Evolutionary conservation across 2,329 filamentous ascomycete species (phyloP).

Genomic region (Gaeumannomyces tritici): DNA sequence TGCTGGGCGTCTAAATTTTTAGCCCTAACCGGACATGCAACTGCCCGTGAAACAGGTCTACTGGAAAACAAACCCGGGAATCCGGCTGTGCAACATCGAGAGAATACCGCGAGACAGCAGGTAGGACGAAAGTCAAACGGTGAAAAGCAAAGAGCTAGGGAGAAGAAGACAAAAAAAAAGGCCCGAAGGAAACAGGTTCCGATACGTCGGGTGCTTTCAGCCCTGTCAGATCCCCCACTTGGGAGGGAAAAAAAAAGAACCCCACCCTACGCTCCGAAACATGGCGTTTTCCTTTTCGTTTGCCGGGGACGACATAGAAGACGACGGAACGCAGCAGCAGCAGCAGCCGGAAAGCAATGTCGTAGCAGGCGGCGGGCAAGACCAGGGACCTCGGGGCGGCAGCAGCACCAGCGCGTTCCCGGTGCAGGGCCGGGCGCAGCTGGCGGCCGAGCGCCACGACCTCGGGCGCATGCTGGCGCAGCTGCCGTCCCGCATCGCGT

Average conservation of each 20-base stretch:
- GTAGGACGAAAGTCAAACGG: neutral
- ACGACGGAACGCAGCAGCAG: constrained; percentile 21
- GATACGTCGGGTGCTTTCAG: neutral
- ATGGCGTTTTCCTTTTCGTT: constrained; percentile 39
- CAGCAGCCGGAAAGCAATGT: constrained; percentile 8
- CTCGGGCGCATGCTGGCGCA: constrained; percentile 39
- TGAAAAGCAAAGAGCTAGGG: neutral
- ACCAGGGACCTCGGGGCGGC: too few species aligned
- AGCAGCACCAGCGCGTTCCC: constrained; percentile 43
- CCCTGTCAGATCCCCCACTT: neutral
- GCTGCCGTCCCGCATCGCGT: constrained; percentile 68
- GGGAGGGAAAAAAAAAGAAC: neutral
- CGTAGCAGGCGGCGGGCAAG: constrained; percentile 12
- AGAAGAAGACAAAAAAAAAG: neutral
- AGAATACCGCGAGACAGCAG: neutral
- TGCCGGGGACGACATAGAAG: constrained; percentile 54
- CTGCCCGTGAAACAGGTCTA: neutral
- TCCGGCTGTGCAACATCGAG: neutral
- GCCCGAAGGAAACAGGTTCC: neutral
- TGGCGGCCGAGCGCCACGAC: constrained; percentile 42
- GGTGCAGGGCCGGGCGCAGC: constrained; percentile 49
- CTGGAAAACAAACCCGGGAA: neutral
- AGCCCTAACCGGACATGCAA: neutral
- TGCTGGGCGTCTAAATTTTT: neutral
- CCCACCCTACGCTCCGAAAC: neutral